phyloP scores from a whole-genome alignment of 495 filamentous ascomycete genomes.

The Talaromyces stipitatus region DNA sequence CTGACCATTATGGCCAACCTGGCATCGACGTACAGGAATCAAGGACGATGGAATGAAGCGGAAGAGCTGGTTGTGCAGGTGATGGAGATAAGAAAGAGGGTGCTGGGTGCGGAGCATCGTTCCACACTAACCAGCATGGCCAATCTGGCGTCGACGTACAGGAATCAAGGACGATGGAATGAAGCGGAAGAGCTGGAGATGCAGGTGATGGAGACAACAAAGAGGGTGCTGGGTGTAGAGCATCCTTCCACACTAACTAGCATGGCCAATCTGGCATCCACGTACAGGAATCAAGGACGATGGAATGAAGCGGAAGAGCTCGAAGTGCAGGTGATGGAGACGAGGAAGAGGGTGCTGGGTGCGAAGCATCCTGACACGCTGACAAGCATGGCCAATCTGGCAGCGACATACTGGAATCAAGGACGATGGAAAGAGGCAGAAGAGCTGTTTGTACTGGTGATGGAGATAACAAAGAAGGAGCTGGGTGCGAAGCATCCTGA shows the following conservation, averaged over 20 bases:
- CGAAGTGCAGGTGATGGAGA: slow-evolving; percentile 18
- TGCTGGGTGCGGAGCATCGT: slow-evolving; percentile 12
- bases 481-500: too few relatives aligned
- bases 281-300: slow-evolving; percentile 13
- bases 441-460: too few relatives aligned
- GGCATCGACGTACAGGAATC: too few relatives aligned
- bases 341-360: slow-evolving; percentile 8
- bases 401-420: too few relatives aligned
- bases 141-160: slow-evolving; percentile 18
- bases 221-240: slow-evolving; percentile 9
- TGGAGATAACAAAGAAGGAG: too few relatives aligned
- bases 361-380: slow-evolving; percentile 14
- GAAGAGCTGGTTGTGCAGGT: too few relatives aligned
- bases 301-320: slow-evolving; percentile 21
- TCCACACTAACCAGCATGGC: slow-evolving; percentile 23
- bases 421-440: too few relatives aligned
- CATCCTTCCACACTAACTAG: slow-evolving; percentile 21
- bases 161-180: slow-evolving; percentile 15
- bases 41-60: too few relatives aligned
- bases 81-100: slow-evolving; percentile 7
- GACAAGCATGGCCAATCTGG: slow-evolving; percentile 4
- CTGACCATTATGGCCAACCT: too few relatives aligned
- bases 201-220: slow-evolving; percentile 9
- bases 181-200: slow-evolving; percentile 19
- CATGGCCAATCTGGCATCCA: slow-evolving; percentile 22